These are phyloP conservation scores for Colletotrichum aenigma DNA, from an alignment of 2,329 filamentous ascomycete species.

Conservation along the genomic window DNA sequence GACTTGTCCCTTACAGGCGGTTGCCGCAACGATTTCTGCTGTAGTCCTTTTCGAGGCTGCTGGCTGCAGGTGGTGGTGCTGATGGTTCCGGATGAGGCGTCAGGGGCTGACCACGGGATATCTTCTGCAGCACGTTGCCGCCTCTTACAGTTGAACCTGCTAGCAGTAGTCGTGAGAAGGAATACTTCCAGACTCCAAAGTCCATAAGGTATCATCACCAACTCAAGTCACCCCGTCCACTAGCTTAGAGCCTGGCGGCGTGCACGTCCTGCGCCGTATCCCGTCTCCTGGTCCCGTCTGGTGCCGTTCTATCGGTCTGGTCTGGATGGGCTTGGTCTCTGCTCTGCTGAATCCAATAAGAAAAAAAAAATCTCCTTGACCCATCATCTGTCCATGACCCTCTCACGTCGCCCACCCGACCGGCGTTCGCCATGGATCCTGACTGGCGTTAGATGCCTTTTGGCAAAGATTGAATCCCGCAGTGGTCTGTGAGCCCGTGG, in stretches of 20 bases:
- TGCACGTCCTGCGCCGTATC: slow-evolving; percentile 6
- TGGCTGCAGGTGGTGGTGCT: not conserved
- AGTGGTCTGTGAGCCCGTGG: slow-evolving; percentile 15
- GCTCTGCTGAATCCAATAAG: not conserved
- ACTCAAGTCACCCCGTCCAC: not conserved
- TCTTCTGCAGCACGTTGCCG: not conserved
- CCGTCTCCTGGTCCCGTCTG: not conserved
- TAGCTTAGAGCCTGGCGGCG: not conserved
- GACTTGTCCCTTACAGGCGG: slow-evolving; percentile 5
- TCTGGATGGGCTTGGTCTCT: not conserved
- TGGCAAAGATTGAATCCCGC: not conserved
- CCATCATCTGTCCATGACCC: not conserved
- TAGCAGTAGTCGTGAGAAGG: not conserved
- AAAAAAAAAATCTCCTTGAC: not conserved
- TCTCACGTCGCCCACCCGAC: slow-evolving; percentile 14
- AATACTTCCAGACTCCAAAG: not conserved
- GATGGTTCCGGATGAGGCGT: slow-evolving; percentile 6
- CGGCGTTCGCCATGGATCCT: slow-evolving; percentile 5
- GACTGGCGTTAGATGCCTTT: slow-evolving; percentile 9
- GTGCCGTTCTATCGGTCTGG: not conserved
- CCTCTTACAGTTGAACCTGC: not conserved
- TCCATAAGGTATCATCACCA: not conserved
- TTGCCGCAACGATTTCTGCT: slow-evolving; percentile 13
- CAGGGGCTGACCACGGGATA: not conserved
- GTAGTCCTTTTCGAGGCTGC: not conserved